Base-by-base conservation (phyloP, 208 protist species). In the Polymyxa betae region DNA sequence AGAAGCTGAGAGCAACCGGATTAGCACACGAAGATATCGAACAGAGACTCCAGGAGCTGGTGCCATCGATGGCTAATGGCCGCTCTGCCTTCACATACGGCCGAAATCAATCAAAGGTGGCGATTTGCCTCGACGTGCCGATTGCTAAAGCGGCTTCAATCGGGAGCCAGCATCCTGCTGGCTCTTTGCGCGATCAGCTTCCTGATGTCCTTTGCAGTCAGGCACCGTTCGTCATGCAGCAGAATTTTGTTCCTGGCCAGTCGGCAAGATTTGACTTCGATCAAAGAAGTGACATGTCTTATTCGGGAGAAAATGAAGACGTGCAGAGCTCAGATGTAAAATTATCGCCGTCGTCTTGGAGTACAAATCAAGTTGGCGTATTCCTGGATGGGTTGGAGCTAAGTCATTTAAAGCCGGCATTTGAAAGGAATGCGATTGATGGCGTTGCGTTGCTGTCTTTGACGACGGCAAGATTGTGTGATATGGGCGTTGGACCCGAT, bases 1-100 rank as follows among this genome's bases (percentile, higher is more conserved):
- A 82, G n/a, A 82, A 82, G 72, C n/a, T 82, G 12, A 5, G 72
- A 5, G 72, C 72, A 43, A 20, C n/a, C n/a, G 72, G 72, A 35
- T 5, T 35, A 43, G 10, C 5, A 16, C 35, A 5, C 16, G 72
- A 5, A 16, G 72, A 82, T 38, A 43, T 82, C 12, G 72, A 82
- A 45, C 72, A n/a, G 5, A 5, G n/a, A 16, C 16, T 82, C 35
- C 72, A 43, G 16, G 72, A 82, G 35, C n/a, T 43, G 12, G 16
- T 82, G 5, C 72, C 72, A 5, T 24, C 5, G 49, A 5, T 60
- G 5, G 24, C 49, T 60, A 5, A 60, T 60, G 24, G 5, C 49
- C 5, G 49, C 24, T 60, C 49, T 29, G 49, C 24, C 49, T 60
- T 60, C 12, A 24, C 24, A 5, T 29, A 24, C 49, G 24, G 24